These are phyloP conservation scores for Hanseniaspora uvarum DNA, from an alignment of 1,139 yeast species.

Conservation along the genomic window DNA sequence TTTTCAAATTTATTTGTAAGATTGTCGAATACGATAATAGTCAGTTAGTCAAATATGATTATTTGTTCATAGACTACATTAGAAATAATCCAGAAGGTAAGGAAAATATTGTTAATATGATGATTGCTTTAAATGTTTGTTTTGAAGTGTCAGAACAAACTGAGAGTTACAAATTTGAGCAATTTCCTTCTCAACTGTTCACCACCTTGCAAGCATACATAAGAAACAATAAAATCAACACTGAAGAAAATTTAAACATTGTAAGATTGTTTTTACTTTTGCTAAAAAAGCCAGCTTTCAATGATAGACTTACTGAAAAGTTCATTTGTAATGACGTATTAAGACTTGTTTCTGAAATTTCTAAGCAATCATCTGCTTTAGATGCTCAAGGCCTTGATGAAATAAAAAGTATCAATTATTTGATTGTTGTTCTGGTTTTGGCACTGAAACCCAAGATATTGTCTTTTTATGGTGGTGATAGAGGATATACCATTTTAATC, in stretches of 20 bases:
- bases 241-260: slow-evolving; percentile 5
- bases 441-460: slow-evolving; percentile 4
- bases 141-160: not conserved
- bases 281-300: not conserved
- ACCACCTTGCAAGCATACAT: not conserved
- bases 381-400: slow-evolving; percentile 11
- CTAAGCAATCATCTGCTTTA: slow-evolving; percentile 5
- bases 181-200: not conserved
- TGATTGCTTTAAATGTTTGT: slow-evolving; percentile 6
- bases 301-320: slow-evolving; percentile 11
- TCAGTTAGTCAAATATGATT: not conserved
- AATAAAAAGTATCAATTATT: slow-evolving; percentile 13
- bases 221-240: slow-evolving; percentile 10
- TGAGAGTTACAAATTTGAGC: not conserved
- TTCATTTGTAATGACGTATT: slow-evolving; percentile 16
- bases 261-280: slow-evolving; percentile 7
- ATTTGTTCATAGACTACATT: slow-evolving; percentile 9
- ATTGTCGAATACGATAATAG: not conserved
- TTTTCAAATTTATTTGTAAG: slow-evolving; percentile 1
- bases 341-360: slow-evolving; percentile 14
- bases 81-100: slow-evolving; percentile 13
- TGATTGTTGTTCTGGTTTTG: slow-evolving; percentile 10
- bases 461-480: slow-evolving; percentile 11
- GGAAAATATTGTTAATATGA: not conserved
- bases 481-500: slow-evolving; percentile 15